Percentiles rank a stretch among this genome's conserved stretches.
These are phyloP conservation scores for Colletotrichum tropicicola DNA, from an alignment of 2,329 filamentous ascomycete species.

Conservation along the genomic window DNA sequence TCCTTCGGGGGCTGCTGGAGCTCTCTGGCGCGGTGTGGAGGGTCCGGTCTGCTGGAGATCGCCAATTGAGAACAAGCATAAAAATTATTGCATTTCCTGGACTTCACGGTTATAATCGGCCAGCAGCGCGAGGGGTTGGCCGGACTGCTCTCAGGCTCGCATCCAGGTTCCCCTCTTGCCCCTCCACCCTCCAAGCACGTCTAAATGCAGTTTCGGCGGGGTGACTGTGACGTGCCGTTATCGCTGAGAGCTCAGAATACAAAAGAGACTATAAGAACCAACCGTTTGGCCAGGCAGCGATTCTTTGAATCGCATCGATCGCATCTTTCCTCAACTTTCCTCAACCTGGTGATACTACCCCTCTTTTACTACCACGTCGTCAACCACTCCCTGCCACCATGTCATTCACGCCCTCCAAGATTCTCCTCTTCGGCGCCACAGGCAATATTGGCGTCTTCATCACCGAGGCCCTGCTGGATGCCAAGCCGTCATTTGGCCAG, in stretches of 20 bases:
- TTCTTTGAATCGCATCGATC: neutral
- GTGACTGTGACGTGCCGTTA: conserved; percentile 6
- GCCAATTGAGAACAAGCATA: no score
- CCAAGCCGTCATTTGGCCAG: conserved; percentile 43
- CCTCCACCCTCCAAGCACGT: conserved; percentile 9
- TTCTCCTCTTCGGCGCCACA: conserved; percentile 46
- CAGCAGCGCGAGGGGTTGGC: neutral
- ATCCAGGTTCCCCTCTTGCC: conserved; percentile 22
- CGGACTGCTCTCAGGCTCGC: neutral
- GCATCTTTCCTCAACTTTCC: no score
- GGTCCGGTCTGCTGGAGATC: neutral
- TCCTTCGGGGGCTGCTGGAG: neutral
- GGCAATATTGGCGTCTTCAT: conserved; percentile 53
- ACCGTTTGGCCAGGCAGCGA: neutral
- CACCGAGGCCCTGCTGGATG: conserved; percentile 44
- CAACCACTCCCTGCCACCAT: neutral
- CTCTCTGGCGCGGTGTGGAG: neutral
- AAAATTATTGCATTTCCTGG: neutral
- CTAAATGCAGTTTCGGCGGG: conserved; percentile 20
- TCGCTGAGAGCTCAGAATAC: neutral
- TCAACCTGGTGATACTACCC: neutral
- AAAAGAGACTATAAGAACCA: conserved; percentile 13
- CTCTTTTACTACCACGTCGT: neutral
- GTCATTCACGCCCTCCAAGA: conserved; percentile 16
- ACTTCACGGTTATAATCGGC: neutral